These are phyloP conservation scores for Phytophthora ramorum DNA, from an alignment of 352 stramenopile species.

Conservation along the genomic window DNA sequence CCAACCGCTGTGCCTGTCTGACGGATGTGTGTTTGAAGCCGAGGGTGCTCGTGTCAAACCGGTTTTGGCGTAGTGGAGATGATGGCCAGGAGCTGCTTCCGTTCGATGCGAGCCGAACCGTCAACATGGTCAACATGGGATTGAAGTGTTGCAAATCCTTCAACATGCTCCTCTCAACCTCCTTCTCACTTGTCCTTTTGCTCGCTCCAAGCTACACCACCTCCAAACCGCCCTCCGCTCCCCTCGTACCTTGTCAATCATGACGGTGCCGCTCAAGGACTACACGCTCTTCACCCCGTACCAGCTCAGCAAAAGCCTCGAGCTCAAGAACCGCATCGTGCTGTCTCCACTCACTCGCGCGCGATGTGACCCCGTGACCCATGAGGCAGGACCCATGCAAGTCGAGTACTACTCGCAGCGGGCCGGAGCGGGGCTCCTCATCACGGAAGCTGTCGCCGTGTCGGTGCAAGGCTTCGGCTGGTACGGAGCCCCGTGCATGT, in stretches of 20 bases:
- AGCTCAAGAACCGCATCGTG: conserved; percentile 54
- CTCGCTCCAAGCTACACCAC: conserved; percentile 1
- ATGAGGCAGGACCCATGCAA: conserved; percentile 39
- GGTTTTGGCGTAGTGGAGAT: not conserved
- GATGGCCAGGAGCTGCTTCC: not conserved
- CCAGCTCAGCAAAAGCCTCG: conserved; percentile 32
- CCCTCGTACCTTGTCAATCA: conserved; percentile 1
- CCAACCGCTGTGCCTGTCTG: conserved; percentile 10
- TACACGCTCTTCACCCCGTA: conserved; percentile 45
- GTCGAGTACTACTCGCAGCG: conserved; percentile 51
- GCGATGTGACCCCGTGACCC: conserved; percentile 30
- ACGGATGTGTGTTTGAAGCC: conserved; percentile 26
- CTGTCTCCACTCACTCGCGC: conserved; percentile 43
- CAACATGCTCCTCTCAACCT: conserved; percentile 20
- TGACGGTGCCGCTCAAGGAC: conserved; percentile 32
- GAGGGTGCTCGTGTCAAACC: not conserved
- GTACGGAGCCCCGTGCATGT: conserved; percentile 55
- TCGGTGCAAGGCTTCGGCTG: conserved; percentile 48
- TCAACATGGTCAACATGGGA: conserved; percentile 28
- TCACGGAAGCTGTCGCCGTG: conserved; percentile 37
- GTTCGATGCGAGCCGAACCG: not conserved
- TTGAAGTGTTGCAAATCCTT: conserved; percentile 30
- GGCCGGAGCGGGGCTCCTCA: conserved; percentile 34
- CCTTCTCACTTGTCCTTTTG: conserved; percentile 24
- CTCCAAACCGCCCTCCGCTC: not conserved